Conservation (phyloP, 179 eudicot genomes). For the Carnegiea gigantea region DNA sequence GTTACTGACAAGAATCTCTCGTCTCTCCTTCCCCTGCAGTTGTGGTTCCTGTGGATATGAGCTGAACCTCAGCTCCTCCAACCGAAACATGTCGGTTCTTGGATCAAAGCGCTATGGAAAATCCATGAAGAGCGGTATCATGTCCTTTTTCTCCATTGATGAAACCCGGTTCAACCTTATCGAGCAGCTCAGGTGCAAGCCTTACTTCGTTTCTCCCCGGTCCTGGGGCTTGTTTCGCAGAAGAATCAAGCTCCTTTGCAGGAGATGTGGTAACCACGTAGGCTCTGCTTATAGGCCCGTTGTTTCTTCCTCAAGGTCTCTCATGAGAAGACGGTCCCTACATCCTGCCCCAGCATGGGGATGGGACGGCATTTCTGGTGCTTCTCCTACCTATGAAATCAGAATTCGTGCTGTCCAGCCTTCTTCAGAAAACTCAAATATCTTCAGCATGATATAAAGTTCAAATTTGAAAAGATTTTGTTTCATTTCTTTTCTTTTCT, state of each 20-base stretch:
- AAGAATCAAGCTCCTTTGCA: slow-evolving; percentile 37
- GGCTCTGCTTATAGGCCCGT: slow-evolving; percentile 27
- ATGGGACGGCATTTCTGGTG: slow-evolving; percentile 34
- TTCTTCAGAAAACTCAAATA: slow-evolving; percentile 30
- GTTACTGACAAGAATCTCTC: background rate
- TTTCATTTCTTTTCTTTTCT: background rate
- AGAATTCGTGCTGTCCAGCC: slow-evolving; percentile 42
- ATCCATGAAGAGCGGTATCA: slow-evolving; percentile 38
- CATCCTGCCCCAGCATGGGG: slow-evolving; percentile 10
- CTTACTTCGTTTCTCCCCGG: slow-evolving; percentile 33
- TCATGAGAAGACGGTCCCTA: slow-evolving; percentile 16
- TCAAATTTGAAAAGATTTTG: background rate
- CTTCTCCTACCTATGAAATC: slow-evolving; percentile 29
- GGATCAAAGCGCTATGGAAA: slow-evolving; percentile 38
- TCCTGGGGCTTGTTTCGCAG: slow-evolving; percentile 40
- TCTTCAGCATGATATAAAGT: slow-evolving; percentile 10
- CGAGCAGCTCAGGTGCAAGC: slow-evolving; percentile 37
- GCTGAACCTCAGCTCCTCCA: slow-evolving; percentile 41
- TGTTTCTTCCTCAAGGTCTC: slow-evolving; percentile 18
- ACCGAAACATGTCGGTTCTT: slow-evolving; percentile 32
- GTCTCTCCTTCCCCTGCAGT: slow-evolving; percentile 17
- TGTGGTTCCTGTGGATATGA: slow-evolving; percentile 47
- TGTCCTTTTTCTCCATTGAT: slow-evolving; percentile 42
- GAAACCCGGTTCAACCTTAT: slow-evolving; percentile 37
- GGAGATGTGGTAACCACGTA: slow-evolving; percentile 39